Evolutionary conservation across 371 early-diverging fungal genomes (phyloP).

Genomic region (Chytridiales sp.): DNA sequence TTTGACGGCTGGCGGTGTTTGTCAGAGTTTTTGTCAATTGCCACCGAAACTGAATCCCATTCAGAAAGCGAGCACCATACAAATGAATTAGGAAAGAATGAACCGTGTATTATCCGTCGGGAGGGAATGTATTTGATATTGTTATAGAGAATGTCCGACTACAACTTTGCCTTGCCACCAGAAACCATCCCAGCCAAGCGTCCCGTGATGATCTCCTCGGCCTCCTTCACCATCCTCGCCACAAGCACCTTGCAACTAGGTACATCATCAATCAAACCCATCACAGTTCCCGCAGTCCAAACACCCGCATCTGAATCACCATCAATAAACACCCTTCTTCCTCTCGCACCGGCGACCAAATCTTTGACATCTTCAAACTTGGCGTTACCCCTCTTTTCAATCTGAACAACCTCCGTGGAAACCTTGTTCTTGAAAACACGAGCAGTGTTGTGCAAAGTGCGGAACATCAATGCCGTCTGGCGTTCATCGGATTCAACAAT

Average conservation of each 20-base stretch:
- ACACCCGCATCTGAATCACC: conserved; percentile 74
- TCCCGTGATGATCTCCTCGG: conserved; percentile 34
- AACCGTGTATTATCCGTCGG: no score
- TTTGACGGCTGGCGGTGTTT: no score
- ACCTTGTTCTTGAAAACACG: conserved; percentile 65
- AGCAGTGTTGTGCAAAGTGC: conserved; percentile 77
- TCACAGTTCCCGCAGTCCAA: conserved; percentile 41
- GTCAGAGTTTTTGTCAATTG: no score
- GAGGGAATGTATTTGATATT: no score
- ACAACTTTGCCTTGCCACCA: conserved; percentile 27
- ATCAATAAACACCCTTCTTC: conserved; percentile 65
- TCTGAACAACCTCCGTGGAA: conserved; percentile 64
- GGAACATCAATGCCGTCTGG: conserved; percentile 68
- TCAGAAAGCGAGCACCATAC: no score
- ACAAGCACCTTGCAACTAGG: conserved; percentile 70
- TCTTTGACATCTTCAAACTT: conserved; percentile 67
- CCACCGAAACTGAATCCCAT: no score
- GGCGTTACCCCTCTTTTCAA: conserved; percentile 56
- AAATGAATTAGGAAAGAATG: no score
- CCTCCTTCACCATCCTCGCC: conserved; percentile 52
- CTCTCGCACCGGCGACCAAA: conserved; percentile 62
- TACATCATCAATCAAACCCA: conserved; percentile 64
- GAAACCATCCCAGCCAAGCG: conserved; percentile 25
- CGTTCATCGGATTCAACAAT: conserved; percentile 72
- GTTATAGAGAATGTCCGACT: no score